Evolutionary conservation across 371 early-diverging fungal species (phyloP).

Genomic region (Syncephalastrum monosporum): DNA sequence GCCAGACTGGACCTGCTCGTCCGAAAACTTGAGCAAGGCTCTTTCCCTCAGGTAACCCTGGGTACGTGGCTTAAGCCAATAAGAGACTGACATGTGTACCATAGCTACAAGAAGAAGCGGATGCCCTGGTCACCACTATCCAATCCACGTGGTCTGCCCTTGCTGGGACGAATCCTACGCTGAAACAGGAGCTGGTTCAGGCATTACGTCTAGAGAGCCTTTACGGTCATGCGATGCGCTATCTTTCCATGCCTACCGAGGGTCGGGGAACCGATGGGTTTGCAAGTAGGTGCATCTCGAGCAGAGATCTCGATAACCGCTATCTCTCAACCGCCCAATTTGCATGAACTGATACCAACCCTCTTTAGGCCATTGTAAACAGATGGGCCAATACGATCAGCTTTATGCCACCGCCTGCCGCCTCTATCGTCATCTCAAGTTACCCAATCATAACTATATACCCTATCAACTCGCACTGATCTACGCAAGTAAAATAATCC

Average conservation of each 20-base stretch:
- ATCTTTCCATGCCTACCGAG: background rate
- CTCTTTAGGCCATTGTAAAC: conserved; percentile 19
- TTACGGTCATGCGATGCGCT: no score
- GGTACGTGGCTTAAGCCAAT: background rate
- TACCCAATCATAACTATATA: conserved; percentile 54
- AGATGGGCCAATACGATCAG: conserved; percentile 35
- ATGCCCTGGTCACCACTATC: background rate
- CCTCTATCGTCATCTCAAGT: conserved; percentile 40
- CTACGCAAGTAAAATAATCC: conserved; percentile 31
- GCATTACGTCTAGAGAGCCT: no score
- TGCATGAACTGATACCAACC: background rate
- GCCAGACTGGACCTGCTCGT: conserved; percentile 8
- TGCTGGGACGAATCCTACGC: no score
- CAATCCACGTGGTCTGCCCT: background rate
- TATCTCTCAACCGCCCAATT: background rate
- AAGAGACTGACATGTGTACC: background rate
- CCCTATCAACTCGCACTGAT: conserved; percentile 60
- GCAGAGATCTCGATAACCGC: no score
- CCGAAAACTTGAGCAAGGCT: conserved; percentile 1
- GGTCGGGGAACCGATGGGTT: background rate
- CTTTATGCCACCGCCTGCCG: conserved; percentile 51
- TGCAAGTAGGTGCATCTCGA: background rate
- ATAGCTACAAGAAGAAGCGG: background rate
- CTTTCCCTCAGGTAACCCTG: no score
- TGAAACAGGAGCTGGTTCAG: no score